A percentile compares a stretch with the other conserved stretches of the same genome.
These are phyloP conservation scores for Pleurotus sapidus DNA, from an alignment of 768 basidiomycete genomes.

Conservation along the genomic window DNA sequence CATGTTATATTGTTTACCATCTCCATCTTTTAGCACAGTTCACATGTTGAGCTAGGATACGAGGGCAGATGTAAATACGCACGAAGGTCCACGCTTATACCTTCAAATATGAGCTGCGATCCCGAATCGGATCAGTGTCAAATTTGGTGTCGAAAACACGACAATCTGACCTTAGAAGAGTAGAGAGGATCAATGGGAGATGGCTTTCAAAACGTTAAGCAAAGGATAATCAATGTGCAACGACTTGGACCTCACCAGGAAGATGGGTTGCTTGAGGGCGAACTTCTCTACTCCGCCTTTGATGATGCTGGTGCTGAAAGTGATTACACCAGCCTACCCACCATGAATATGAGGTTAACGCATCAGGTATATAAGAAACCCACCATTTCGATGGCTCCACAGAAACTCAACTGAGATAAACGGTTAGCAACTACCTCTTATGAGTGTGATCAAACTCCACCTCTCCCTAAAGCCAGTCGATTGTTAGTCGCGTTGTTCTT, in stretches of 20 bases:
- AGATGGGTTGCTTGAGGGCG: constrained; percentile 71
- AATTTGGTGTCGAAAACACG: too few relatives aligned
- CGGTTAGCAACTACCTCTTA: neutral
- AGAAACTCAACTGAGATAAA: constrained; percentile 56
- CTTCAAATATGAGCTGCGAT: constrained; percentile 65
- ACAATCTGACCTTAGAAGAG: constrained; percentile 50
- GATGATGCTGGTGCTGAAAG: constrained; percentile 69
- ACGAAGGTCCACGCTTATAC: constrained; percentile 72
- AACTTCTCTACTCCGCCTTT: constrained; percentile 75
- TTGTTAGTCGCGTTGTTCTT: neutral
- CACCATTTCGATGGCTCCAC: constrained; percentile 78
- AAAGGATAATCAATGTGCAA: neutral
- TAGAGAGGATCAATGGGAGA: constrained; percentile 76
- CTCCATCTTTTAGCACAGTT: constrained; percentile 45
- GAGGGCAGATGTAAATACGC: constrained; percentile 13
- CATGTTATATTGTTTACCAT: constrained; percentile 77
- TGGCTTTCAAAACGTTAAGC: constrained; percentile 39
- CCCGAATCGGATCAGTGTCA: neutral
- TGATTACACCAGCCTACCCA: constrained; percentile 63
- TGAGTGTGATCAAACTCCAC: constrained; percentile 24
- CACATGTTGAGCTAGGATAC: too few relatives aligned
- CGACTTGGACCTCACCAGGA: constrained; percentile 41
- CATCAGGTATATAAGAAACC: neutral
- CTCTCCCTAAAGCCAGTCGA: constrained; percentile 44
- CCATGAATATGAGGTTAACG: neutral